phyloP scores from a whole-genome alignment of 352 stramenopile species.

The Pythium utonaiense region DNA sequence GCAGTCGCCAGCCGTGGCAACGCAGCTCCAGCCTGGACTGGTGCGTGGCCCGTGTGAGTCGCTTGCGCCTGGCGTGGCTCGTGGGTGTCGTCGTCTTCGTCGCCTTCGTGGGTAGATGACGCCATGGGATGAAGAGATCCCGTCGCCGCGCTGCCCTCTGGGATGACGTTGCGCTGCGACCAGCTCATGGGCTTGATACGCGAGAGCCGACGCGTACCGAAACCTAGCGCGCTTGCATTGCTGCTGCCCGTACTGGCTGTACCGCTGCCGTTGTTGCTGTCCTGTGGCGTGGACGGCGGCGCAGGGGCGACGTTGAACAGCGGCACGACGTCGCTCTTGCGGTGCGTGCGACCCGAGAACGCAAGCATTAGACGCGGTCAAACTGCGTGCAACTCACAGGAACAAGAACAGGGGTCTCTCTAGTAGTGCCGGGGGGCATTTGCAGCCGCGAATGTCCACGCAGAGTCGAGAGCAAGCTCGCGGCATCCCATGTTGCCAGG shows the following conservation, averaged over 20 bases:
- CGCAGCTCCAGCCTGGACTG: neutral
- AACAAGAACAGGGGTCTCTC: neutral
- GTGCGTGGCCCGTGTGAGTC: neutral
- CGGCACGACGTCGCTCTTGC: constrained; percentile 19
- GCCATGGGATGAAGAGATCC: neutral
- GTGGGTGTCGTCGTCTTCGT: constrained; percentile 1
- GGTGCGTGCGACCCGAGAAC: constrained; percentile 3
- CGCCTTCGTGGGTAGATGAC: neutral
- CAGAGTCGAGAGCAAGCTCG: neutral
- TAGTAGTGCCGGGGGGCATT: neutral
- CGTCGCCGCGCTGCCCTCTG: neutral
- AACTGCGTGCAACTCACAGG: neutral
- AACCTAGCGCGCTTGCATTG: neutral
- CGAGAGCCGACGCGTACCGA: neutral
- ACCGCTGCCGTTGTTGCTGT: neutral
- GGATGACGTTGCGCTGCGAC: constrained; percentile 5
- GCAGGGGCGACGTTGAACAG: neutral
- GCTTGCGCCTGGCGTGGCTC: neutral
- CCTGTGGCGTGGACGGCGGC: neutral
- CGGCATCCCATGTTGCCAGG: neutral
- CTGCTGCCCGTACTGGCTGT: neutral
- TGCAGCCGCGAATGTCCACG: neutral
- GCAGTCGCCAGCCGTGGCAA: neutral
- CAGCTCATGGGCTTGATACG: constrained; percentile 10
- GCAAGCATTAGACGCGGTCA: neutral